Conservation (phyloP, 2,329 filamentous ascomycete species). For the Cercospora sesami region DNA sequence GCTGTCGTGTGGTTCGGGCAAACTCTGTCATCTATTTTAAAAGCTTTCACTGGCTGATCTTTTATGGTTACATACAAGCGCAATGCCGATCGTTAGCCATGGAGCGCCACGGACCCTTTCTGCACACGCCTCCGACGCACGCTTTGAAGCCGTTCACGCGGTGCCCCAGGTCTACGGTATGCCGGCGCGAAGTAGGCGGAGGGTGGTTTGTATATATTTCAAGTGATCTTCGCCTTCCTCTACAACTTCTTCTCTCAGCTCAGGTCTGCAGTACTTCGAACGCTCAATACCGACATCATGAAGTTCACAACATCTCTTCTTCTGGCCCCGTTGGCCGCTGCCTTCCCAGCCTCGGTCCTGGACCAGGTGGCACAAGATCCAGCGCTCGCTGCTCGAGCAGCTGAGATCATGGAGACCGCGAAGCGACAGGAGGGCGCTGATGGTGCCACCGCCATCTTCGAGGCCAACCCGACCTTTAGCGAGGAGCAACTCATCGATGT, state of each 20-base stretch:
- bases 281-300: slow-evolving; percentile 9
- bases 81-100: background rate
- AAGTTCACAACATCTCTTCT: slow-evolving; percentile 13
- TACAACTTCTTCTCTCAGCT: background rate
- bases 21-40: background rate
- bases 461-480: slow-evolving; percentile 34
- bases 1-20: background rate
- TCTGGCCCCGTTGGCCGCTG: slow-evolving; percentile 18
- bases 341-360: slow-evolving; percentile 20
- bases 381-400: slow-evolving; percentile 15
- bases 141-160: background rate
- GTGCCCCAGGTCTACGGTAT: background rate
- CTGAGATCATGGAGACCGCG: slow-evolving; percentile 23
- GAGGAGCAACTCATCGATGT: slow-evolving; percentile 34
- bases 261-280: background rate
- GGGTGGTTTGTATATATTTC: background rate
- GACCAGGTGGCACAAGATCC: slow-evolving; percentile 17
- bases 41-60: background rate
- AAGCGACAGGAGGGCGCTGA: slow-evolving; percentile 28
- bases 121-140: slow-evolving; percentile 3
- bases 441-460: slow-evolving; percentile 28
- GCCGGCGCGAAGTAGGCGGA: background rate
- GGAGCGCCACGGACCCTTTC: background rate
- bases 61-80: slow-evolving; percentile 13
- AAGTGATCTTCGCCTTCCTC: background rate